These are phyloP conservation scores for Aspergillus haitiensis DNA, from an alignment of 495 filamentous ascomycete species.

Conservation along the genomic window DNA sequence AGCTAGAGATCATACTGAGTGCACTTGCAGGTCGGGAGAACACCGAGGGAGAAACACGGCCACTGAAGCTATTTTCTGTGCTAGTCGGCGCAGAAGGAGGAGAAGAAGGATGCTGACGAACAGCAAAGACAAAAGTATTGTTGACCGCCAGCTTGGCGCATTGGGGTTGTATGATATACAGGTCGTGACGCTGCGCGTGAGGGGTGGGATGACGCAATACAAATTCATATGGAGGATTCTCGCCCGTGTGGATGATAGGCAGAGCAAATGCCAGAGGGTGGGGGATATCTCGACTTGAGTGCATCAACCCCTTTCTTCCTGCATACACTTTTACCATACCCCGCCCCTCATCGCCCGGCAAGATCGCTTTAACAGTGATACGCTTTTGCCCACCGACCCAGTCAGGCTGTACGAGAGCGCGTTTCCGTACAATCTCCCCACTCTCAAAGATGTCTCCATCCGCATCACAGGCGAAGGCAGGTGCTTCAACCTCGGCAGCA, in stretches of 20 bases:
- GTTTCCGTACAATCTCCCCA: conserved; percentile 81
- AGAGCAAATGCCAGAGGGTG: conserved; percentile 89
- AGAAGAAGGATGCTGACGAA: conserved; percentile 86
- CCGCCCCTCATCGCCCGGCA: conserved; percentile 86
- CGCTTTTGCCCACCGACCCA: conserved; percentile 86
- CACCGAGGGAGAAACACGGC: conserved; percentile 62
- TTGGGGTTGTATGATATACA: conserved; percentile 95
- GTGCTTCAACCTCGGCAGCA: conserved; percentile 87
- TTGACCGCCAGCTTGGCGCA: conserved; percentile 82
- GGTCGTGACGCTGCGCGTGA: conserved; percentile 91
- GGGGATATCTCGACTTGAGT: conserved; percentile 90
- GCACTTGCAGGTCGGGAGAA: conserved; percentile 75
- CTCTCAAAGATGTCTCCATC: conserved; percentile 95
- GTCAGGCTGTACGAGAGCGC: conserved; percentile 84
- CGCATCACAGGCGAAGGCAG: conserved; percentile 72
- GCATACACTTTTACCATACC: conserved; percentile 92
- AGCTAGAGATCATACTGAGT: conserved; percentile 70
- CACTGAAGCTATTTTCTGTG: conserved; percentile 46
- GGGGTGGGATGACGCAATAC: conserved; percentile 91
- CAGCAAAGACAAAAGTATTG: conserved; percentile 96
- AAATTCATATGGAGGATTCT: conserved; percentile 92
- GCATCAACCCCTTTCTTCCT: conserved; percentile 91
- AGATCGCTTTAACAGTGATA: conserved; percentile 86
- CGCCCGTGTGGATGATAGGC: conserved; percentile 84
- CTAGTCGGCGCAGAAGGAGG: conserved; percentile 47